These are phyloP conservation scores for Pyrenochaeta sp. DNA, from an alignment of 2,329 filamentous ascomycete genomes.

Conservation along the genomic window DNA sequence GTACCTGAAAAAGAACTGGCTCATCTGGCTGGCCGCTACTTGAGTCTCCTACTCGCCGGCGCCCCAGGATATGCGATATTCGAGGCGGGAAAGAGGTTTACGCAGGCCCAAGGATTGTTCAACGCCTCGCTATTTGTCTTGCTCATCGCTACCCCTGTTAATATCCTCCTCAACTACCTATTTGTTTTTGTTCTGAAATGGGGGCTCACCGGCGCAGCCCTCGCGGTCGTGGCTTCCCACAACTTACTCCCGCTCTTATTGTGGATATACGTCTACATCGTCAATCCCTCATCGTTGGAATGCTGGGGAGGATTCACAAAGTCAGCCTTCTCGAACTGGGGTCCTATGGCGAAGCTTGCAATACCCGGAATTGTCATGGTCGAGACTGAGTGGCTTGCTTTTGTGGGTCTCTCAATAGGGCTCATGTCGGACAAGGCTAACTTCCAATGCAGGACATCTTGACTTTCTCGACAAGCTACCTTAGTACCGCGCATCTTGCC, in stretches of 20 bases:
- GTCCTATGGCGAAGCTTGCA: slow-evolving; percentile 85
- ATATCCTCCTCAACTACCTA: slow-evolving; percentile 59
- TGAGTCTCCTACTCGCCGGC: slow-evolving; percentile 58
- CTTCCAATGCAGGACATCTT: slow-evolving; percentile 37
- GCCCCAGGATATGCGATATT: slow-evolving; percentile 63
- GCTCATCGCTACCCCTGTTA: slow-evolving; percentile 57
- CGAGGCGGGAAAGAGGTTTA: slow-evolving; percentile 62
- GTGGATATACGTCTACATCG: slow-evolving; percentile 54
- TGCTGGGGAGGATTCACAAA: slow-evolving; percentile 78
- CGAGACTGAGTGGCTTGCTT: slow-evolving; percentile 65
- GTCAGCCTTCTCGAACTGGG: slow-evolving; percentile 76
- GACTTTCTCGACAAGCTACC: slow-evolving; percentile 79
- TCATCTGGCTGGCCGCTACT: slow-evolving; percentile 58
- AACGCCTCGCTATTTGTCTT: slow-evolving; percentile 58
- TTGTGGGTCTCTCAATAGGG: slow-evolving; percentile 22
- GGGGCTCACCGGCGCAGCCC: slow-evolving; percentile 60
- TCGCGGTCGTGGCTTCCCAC: slow-evolving; percentile 59
- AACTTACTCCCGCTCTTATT: slow-evolving; percentile 58
- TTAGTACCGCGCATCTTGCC: slow-evolving; percentile 81
- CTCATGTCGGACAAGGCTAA: too few species aligned
- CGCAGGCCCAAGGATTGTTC: slow-evolving; percentile 64
- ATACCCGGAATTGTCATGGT: slow-evolving; percentile 93
- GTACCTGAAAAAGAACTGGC: slow-evolving; percentile 59
- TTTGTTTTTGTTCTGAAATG: slow-evolving; percentile 53
- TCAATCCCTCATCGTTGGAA: slow-evolving; percentile 48